These are phyloP conservation scores for Rostrohypoxylon terebratum DNA, from an alignment of 495 filamentous ascomycete species.

Conservation along the genomic window DNA sequence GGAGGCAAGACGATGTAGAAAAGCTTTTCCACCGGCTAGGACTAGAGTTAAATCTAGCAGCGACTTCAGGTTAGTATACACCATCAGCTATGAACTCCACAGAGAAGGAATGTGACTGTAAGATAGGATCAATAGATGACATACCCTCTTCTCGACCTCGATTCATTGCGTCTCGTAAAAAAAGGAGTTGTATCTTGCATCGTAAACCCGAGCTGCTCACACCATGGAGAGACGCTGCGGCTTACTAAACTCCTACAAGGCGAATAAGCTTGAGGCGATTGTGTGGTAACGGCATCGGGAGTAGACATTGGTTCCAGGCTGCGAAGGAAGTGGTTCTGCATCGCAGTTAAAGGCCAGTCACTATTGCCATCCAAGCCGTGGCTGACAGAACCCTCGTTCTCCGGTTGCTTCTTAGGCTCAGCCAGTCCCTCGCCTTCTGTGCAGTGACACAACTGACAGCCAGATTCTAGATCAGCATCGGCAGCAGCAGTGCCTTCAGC, in stretches of 20 bases:
- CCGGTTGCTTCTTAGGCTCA: slow-evolving; percentile 6
- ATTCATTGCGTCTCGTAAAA: slow-evolving; percentile 10
- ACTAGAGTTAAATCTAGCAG: slow-evolving; percentile 34
- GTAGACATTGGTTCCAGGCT: slow-evolving; percentile 5
- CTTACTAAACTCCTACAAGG: slow-evolving; percentile 18
- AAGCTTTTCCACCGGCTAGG: slow-evolving; percentile 32
- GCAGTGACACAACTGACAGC: slow-evolving; percentile 31
- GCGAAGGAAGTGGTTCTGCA: slow-evolving; percentile 24
- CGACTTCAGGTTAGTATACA: slow-evolving; percentile 7
- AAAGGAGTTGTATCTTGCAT: slow-evolving; percentile 21
- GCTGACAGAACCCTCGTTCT: slow-evolving; percentile 17
- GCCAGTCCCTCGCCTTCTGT: slow-evolving; percentile 24
- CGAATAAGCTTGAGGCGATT: slow-evolving; percentile 28
- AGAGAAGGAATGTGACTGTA: neutral
- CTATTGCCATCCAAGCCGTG: slow-evolving; percentile 48
- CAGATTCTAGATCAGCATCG: slow-evolving; percentile 22
- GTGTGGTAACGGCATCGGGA: slow-evolving; percentile 12
- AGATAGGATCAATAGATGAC: neutral
- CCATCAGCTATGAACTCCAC: neutral
- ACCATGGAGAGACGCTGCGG: slow-evolving; percentile 39
- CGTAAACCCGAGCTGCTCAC: slow-evolving; percentile 32
- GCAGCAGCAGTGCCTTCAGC: slow-evolving; percentile 5
- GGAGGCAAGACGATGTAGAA: slow-evolving; percentile 11
- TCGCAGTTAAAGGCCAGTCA: slow-evolving; percentile 41
- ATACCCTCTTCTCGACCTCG: slow-evolving; percentile 37